These are phyloP conservation scores for Inonotus hispidus DNA, from an alignment of 1,284 basidiomycete genomes.

Conservation along the genomic window DNA sequence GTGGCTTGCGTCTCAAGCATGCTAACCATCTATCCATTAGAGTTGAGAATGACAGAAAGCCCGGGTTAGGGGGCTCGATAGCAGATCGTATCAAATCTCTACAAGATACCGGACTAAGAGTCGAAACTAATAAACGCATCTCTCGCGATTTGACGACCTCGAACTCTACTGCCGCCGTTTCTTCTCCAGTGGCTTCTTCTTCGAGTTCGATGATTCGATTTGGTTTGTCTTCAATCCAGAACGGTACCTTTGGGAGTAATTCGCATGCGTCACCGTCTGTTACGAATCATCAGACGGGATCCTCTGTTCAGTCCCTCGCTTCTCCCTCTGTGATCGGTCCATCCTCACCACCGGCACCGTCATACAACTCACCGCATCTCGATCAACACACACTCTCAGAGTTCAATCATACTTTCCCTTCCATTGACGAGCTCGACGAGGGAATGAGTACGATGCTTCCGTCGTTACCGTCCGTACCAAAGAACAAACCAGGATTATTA, in stretches of 20 bases:
- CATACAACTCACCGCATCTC: constrained; percentile 34
- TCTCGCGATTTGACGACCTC: constrained; percentile 43
- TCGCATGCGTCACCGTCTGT: constrained; percentile 18
- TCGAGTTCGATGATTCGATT: constrained; percentile 5
- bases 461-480: constrained; percentile 43
- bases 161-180: constrained; percentile 23
- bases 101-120: constrained; percentile 56
- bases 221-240: constrained; percentile 8
- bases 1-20: constrained; percentile 7
- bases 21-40: background rate
- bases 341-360: constrained; percentile 61
- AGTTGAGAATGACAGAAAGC: constrained; percentile 27
- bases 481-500: constrained; percentile 31
- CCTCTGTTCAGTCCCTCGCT: constrained; percentile 52
- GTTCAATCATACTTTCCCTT: constrained; percentile 60
- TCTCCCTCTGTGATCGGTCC: constrained; percentile 64
- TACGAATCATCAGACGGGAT: constrained; percentile 29
- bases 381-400: constrained; percentile 39
- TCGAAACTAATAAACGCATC: constrained; percentile 45
- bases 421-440: constrained; percentile 71
- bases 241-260: constrained; percentile 15
- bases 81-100: constrained; percentile 69
- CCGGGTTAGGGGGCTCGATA: constrained; percentile 45
- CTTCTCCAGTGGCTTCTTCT: constrained; percentile 18
- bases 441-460: constrained; percentile 24